A percentile compares a stretch with the other conserved stretches of the same genome.
phyloP scores from a whole-genome alignment of 768 basidiomycete species.

The Tylopilus subfusipes region DNA sequence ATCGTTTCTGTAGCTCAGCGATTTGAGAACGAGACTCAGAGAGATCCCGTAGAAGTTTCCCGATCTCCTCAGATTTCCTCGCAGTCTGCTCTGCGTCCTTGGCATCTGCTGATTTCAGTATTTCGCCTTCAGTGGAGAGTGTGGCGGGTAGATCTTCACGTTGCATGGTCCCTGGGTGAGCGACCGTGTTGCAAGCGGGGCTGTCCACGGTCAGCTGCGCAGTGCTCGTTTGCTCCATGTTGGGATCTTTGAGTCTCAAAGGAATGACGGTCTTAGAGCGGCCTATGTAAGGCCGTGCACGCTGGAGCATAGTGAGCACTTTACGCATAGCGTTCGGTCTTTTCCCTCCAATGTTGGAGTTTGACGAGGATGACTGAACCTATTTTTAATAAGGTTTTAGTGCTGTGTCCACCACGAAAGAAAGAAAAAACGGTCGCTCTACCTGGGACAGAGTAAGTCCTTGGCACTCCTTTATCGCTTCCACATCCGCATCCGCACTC shows the following conservation, averaged over 20 bases:
- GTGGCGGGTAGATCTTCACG: neutral
- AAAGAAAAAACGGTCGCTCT: neutral
- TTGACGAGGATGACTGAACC: neutral
- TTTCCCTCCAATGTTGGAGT: neutral
- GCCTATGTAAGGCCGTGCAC: neutral
- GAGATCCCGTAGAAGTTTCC: constrained; percentile 7
- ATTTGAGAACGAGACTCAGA: neutral
- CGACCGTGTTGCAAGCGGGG: too few relatives aligned
- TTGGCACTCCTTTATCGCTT: neutral
- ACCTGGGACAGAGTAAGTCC: neutral
- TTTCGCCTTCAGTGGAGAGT: neutral
- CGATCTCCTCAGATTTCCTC: neutral
- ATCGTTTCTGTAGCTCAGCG: constrained; percentile 5
- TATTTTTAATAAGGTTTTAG: neutral
- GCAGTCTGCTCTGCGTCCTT: neutral
- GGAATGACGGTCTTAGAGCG: neutral
- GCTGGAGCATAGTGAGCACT: neutral
- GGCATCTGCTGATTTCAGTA: neutral
- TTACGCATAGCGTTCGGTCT: neutral
- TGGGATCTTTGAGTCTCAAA: too few relatives aligned
- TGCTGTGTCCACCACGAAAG: neutral
- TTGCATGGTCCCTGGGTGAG: too few relatives aligned
- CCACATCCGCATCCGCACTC: too few relatives aligned
- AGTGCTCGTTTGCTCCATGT: neutral
- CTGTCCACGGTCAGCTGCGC: neutral